phyloP scores from a whole-genome alignment of 371 early-diverging fungal genomes.

The Phascolomyces articulosus region DNA sequence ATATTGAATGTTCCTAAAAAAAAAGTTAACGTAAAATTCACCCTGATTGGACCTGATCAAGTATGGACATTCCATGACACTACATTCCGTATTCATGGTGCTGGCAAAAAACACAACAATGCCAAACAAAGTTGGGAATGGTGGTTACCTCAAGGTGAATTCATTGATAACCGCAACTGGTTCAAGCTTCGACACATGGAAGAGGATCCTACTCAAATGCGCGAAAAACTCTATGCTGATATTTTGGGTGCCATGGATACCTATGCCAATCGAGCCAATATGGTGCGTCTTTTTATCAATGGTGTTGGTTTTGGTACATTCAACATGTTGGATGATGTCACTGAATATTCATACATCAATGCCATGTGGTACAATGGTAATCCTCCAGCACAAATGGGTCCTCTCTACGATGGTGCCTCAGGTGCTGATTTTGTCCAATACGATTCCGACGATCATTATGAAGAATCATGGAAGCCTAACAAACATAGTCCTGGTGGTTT shows the following conservation, averaged over 20 bases:
- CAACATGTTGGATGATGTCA: conserved; percentile 56
- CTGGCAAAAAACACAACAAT: conserved; percentile 57
- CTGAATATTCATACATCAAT: conserved; percentile 47
- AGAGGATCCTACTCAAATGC: conserved; percentile 65
- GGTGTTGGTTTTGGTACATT: conserved; percentile 57
- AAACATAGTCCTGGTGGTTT: conserved; percentile 34
- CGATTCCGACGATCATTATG: conserved; percentile 21
- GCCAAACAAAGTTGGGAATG: conserved; percentile 62
- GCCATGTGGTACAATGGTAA: conserved; percentile 51
- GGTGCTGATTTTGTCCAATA: conserved; percentile 50
- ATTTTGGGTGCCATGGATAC: conserved; percentile 53
- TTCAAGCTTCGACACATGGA: conserved; percentile 64
- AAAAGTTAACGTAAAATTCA: conserved; percentile 33
- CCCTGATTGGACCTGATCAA: conserved; percentile 49
- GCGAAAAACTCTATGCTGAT: conserved; percentile 64
- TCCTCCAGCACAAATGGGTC: conserved; percentile 50
- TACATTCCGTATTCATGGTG: conserved; percentile 53
- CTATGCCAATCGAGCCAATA: conserved; percentile 57
- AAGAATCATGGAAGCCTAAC: conserved; percentile 33
- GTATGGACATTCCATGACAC: conserved; percentile 45
- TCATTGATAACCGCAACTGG: conserved; percentile 43
- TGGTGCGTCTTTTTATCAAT: conserved; percentile 58
- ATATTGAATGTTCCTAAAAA: conserved; percentile 32
- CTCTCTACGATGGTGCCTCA: conserved; percentile 55
- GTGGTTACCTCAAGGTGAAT: conserved; percentile 33